phyloP scores from a whole-genome alignment of 495 filamentous ascomycete genomes.

The Stereocaulon alpinum region DNA sequence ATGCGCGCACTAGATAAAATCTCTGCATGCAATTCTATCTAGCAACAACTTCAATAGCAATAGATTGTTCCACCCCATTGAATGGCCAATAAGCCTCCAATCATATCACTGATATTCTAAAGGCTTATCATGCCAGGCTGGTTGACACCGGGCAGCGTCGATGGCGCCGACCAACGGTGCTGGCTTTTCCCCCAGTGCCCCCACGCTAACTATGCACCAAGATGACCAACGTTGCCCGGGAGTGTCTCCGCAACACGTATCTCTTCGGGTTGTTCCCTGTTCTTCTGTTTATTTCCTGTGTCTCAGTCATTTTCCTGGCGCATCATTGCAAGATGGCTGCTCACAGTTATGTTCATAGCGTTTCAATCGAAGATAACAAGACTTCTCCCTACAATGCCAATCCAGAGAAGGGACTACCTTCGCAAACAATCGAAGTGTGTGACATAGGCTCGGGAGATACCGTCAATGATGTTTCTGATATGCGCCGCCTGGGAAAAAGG shows the following conservation, averaged over 20 bases:
- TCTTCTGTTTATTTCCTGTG: background rate
- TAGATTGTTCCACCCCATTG: no score
- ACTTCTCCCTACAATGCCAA: background rate
- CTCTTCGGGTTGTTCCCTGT: background rate
- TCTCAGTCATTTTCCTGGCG: background rate
- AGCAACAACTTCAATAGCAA: no score
- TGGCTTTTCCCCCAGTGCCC: background rate
- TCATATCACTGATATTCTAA: no score
- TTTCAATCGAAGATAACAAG: background rate
- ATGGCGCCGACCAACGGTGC: background rate
- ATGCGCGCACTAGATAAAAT: no score
- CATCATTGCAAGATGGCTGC: background rate
- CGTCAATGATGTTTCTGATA: constrained; percentile 18
- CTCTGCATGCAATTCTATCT: no score
- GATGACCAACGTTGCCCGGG: no score
- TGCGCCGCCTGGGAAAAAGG: constrained; percentile 28
- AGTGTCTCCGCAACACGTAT: no score
- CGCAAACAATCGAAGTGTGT: background rate
- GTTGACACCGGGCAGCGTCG: background rate
- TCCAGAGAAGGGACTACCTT: background rate
- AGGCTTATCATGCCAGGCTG: background rate
- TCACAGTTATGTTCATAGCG: background rate
- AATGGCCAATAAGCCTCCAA: no score
- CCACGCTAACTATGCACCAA: background rate
- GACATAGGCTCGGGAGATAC: background rate